phyloP scores from a whole-genome alignment of 2,329 filamentous ascomycete genomes.

The Ophiocordyceps sinensis region DNA sequence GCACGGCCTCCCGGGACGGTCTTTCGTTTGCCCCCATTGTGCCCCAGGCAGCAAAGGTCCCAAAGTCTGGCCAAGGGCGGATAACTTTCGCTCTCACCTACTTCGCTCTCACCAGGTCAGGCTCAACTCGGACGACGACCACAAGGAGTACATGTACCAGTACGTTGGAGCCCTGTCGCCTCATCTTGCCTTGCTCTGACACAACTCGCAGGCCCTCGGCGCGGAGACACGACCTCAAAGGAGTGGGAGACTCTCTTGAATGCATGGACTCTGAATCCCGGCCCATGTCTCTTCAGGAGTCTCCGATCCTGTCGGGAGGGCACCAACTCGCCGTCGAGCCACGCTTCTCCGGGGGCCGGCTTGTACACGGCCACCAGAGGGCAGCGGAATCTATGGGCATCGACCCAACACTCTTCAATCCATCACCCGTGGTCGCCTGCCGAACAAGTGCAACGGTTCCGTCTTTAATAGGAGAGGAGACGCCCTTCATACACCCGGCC shows the following conservation, averaged over 20 bases:
- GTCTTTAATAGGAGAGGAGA: no score
- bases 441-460: no score
- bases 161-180: neutral
- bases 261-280: conserved; percentile 7
- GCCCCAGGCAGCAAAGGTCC: conserved; percentile 7
- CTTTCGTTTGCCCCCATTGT: conserved; percentile 1
- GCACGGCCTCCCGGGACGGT: conserved; percentile 13
- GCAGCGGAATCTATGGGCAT: no score
- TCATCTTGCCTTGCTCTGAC: neutral
- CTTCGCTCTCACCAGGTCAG: conserved; percentile 44
- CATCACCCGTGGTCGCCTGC: no score
- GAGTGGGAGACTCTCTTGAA: conserved; percentile 12
- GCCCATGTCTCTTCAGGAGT: conserved; percentile 5
- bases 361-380: no score
- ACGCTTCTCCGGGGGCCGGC: no score
- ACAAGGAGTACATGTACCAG: conserved; percentile 19
- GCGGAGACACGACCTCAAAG: conserved; percentile 2
- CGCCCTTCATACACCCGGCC: no score
- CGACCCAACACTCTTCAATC: no score
- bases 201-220: neutral
- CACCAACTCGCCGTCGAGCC: neutral
- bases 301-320: conserved; percentile 1
- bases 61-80: conserved; percentile 67
- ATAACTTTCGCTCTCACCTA: conserved; percentile 79
- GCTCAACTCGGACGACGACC: conserved; percentile 21